A percentile compares a stretch with the other conserved stretches of the same genome.
These are phyloP conservation scores for Fusarium sp. DNA, from an alignment of 2,329 filamentous ascomycete genomes.

Conservation along the genomic window DNA sequence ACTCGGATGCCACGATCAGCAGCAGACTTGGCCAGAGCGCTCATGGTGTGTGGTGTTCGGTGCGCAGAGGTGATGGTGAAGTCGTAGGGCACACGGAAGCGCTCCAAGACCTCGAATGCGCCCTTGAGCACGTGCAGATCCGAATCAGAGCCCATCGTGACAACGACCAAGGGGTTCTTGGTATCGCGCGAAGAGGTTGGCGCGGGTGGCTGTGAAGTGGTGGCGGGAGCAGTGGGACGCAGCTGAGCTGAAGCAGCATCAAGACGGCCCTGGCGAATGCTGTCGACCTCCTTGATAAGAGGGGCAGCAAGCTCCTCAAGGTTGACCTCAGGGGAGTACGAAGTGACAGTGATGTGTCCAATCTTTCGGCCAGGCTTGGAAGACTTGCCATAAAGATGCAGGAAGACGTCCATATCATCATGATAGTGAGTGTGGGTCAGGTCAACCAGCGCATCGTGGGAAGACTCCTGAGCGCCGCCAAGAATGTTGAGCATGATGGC, in stretches of 20 bases:
- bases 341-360: slow-evolving; percentile 87
- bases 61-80: slow-evolving; percentile 82
- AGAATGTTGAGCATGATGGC: slow-evolving; percentile 85
- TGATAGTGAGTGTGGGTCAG: slow-evolving; percentile 55
- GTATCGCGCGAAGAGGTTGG: slow-evolving; percentile 38
- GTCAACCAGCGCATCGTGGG: slow-evolving; percentile 63
- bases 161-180: slow-evolving; percentile 67
- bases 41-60: slow-evolving; percentile 75
- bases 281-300: slow-evolving; percentile 70
- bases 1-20: slow-evolving; percentile 72
- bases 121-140: slow-evolving; percentile 73
- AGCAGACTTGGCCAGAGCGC: slow-evolving; percentile 68
- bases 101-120: slow-evolving; percentile 70
- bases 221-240: slow-evolving; percentile 45
- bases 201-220: slow-evolving; percentile 9
- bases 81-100: slow-evolving; percentile 76
- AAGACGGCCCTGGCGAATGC: slow-evolving; percentile 64
- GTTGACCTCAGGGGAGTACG: slow-evolving; percentile 70
- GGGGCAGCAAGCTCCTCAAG: slow-evolving; percentile 66
- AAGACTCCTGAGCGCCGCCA: slow-evolving; percentile 69
- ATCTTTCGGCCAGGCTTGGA: slow-evolving; percentile 92
- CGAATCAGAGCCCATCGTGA: slow-evolving; percentile 86
- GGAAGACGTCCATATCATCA: slow-evolving; percentile 59
- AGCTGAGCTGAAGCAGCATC: slow-evolving; percentile 50
- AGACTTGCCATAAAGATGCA: slow-evolving; percentile 93